phyloP scores from a whole-genome alignment of 305 asterid species.

The Solanum hybrid region DNA sequence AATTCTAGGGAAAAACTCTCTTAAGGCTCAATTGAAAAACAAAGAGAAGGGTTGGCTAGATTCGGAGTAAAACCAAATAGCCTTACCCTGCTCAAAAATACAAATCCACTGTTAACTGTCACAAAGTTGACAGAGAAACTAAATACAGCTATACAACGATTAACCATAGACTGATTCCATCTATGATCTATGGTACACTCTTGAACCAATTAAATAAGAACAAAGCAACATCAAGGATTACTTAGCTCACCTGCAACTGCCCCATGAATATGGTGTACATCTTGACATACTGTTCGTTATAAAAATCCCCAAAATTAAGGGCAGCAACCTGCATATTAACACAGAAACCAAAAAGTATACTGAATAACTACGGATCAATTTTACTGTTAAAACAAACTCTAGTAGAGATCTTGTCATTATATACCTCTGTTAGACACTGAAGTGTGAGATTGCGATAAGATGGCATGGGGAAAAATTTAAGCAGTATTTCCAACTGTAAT shows the following conservation, averaged over 20 bases:
- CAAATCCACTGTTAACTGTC: not conserved
- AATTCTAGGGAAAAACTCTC: not conserved
- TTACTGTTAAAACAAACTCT: not conserved
- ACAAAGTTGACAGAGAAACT: not conserved
- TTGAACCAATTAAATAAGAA: not conserved
- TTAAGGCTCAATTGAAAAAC: not conserved
- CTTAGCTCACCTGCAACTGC: conserved; percentile 70
- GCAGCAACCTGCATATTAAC: conserved; percentile 68
- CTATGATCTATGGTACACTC: not conserved
- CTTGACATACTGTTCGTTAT: conserved; percentile 65
- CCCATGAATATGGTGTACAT: conserved; percentile 72
- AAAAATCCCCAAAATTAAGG: conserved; percentile 84
- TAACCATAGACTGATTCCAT: not conserved
- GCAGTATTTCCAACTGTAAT: conserved; percentile 81
- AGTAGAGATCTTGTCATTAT: not conserved
- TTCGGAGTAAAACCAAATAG: not conserved
- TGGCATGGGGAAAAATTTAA: conserved; percentile 61
- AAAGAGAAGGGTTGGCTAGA: not conserved
- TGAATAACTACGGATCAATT: not conserved
- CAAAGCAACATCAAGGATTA: not conserved
- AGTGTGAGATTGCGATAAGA: conserved; percentile 89
- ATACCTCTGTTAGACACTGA: conserved; percentile 91
- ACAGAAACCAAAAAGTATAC: not conserved
- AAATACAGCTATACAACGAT: not conserved
- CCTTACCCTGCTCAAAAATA: not conserved